Evolutionary conservation across 2,329 filamentous ascomycete genomes (phyloP).

Genomic region (Pseudonectria foliicola): DNA sequence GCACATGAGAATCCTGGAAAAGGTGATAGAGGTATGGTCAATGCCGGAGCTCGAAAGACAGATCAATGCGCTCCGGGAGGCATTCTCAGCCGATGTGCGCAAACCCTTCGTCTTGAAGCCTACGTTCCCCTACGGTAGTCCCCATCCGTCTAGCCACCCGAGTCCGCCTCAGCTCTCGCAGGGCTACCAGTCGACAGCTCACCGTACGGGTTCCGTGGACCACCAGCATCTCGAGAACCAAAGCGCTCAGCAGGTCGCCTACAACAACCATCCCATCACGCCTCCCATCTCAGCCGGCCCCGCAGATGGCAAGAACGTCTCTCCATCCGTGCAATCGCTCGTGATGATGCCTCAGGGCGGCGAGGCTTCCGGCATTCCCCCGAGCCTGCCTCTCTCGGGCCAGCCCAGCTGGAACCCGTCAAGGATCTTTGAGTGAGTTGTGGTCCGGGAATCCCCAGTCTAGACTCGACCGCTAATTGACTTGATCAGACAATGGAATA

Average conservation of each 20-base stretch:
- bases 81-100: constrained; percentile 78
- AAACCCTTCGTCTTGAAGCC: constrained; percentile 87
- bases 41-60: constrained; percentile 87
- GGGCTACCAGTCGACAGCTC: constrained; percentile 41
- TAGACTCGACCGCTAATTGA: constrained; percentile 4
- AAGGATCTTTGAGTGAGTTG: constrained; percentile 79
- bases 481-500: constrained; percentile 78
- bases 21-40: constrained; percentile 73
- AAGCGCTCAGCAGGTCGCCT: constrained; percentile 56
- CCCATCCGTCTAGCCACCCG: constrained; percentile 55
- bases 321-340: constrained; percentile 63
- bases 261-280: constrained; percentile 64
- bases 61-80: constrained; percentile 80
- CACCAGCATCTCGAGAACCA: constrained; percentile 45
- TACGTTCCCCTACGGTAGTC: constrained; percentile 80
- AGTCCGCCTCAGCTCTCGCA: constrained; percentile 52
- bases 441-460: no score
- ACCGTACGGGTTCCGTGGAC: constrained; percentile 43
- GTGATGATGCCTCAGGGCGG: constrained; percentile 61
- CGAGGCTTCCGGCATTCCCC: constrained; percentile 43
- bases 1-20: constrained; percentile 90
- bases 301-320: constrained; percentile 70
- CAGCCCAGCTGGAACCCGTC: constrained; percentile 74
- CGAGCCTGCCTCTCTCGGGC: constrained; percentile 55
- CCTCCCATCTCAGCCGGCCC: constrained; percentile 70